Evolutionary conservation across 2,329 filamentous ascomycete species (phyloP).

Genomic region (Neodidymelliopsis sp.): DNA sequence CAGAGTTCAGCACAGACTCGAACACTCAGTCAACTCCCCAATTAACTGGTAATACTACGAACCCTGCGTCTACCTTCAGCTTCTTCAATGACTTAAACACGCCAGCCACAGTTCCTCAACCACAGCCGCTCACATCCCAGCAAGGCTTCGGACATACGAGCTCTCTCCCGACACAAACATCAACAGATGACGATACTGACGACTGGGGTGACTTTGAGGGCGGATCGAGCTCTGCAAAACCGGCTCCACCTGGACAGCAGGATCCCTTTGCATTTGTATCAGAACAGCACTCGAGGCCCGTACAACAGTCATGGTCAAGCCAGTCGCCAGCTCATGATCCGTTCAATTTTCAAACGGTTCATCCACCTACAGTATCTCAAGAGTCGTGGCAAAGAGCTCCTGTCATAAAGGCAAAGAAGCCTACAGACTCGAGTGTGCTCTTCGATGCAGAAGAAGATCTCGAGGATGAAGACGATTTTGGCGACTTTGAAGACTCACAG

Average conservation of each 20-base stretch:
- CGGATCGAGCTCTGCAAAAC: constrained; percentile 26
- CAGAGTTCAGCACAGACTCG: constrained; percentile 40
- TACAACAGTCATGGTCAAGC: constrained; percentile 18
- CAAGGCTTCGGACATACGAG: constrained; percentile 13
- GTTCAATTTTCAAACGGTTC: constrained; percentile 16
- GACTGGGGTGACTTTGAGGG: constrained; percentile 54
- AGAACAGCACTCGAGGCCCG: constrained; percentile 18
- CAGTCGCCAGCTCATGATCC: constrained; percentile 17
- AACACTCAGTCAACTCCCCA: constrained; percentile 24
- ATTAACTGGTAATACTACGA: constrained; percentile 1
- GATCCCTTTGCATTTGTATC: constrained; percentile 29
- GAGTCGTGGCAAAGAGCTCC: constrained; percentile 36
- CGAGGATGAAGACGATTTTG: constrained; percentile 49
- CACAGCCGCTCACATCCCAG: constrained; percentile 18
- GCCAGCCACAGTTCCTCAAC: constrained; percentile 17
- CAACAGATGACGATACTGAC: constrained; percentile 38
- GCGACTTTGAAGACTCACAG: constrained; percentile 43
- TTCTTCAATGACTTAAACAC: constrained; percentile 45
- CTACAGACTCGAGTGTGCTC: constrained; percentile 47
- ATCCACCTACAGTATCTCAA: constrained; percentile 16
- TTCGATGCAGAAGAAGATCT: constrained; percentile 51
- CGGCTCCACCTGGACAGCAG: constrained; percentile 20
- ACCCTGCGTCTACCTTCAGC: constrained; percentile 35
- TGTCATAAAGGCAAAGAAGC: constrained; percentile 41
- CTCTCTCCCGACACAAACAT: background rate